These are phyloP conservation scores for Dothideomycetes sp. DNA, from an alignment of 2,329 filamentous ascomycete genomes.

Conservation along the genomic window DNA sequence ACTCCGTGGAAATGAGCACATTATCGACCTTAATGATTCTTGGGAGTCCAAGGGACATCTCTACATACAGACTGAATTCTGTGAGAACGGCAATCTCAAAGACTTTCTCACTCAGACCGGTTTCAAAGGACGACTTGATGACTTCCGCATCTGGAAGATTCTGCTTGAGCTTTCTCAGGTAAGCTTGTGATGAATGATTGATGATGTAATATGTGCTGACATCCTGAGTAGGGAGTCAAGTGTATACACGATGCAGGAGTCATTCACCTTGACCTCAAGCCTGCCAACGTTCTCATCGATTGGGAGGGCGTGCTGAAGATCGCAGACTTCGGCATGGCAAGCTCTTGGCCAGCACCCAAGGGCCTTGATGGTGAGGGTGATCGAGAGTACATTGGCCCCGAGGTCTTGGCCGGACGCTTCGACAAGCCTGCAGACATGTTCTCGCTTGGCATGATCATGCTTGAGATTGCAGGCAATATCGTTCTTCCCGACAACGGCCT, in stretches of 20 bases:
- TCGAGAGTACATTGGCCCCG: constrained; percentile 89
- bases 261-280: constrained; percentile 77
- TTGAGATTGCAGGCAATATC: constrained; percentile 91
- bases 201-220: no score
- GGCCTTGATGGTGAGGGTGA: constrained; percentile 86
- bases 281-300: constrained; percentile 71
- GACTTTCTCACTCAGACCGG: constrained; percentile 76
- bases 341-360: constrained; percentile 61
- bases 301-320: constrained; percentile 77
- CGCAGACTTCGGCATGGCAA: constrained; percentile 76
- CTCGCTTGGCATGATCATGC: constrained; percentile 83
- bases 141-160: constrained; percentile 98
- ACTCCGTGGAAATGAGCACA: constrained; percentile 71
- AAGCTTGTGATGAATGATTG: constrained; percentile 32
- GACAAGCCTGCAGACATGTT: constrained; percentile 92
- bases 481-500: constrained; percentile 85
- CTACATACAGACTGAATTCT: constrained; percentile 96
- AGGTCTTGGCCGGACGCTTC: constrained; percentile 75
- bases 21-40: constrained; percentile 70
- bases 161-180: constrained; percentile 75
- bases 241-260: constrained; percentile 84
- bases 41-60: constrained; percentile 82
- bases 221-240: constrained; percentile 70
- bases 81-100: constrained; percentile 85
- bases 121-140: constrained; percentile 75